These are phyloP conservation scores for Geotrichum bryndzae DNA, from an alignment of 1,139 yeast species.

Conservation along the genomic window DNA sequence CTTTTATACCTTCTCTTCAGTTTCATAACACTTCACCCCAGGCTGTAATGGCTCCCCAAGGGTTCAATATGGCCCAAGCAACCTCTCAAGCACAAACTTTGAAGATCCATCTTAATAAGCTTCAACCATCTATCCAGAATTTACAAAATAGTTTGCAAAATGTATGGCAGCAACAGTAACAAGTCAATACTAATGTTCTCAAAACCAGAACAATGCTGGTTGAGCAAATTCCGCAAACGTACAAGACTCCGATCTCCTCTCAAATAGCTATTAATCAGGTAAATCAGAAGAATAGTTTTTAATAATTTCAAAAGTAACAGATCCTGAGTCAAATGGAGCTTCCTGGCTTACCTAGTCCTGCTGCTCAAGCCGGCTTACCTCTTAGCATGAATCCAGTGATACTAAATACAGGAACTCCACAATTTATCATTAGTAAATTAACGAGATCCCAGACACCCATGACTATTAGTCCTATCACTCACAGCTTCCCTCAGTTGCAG, in stretches of 20 bases:
- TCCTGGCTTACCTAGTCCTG: neutral
- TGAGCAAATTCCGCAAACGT: neutral
- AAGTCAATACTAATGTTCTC: neutral
- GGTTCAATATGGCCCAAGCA: neutral
- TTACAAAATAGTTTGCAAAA: neutral
- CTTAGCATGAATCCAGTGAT: neutral
- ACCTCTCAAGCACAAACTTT: neutral
- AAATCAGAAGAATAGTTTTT: neutral
- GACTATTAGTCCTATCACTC: neutral
- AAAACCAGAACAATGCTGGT: neutral
- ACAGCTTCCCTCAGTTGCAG: neutral
- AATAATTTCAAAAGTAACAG: constrained; percentile 4
- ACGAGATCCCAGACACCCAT: neutral
- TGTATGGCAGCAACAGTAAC: neutral
- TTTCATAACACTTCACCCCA: neutral
- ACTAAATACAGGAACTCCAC: neutral
- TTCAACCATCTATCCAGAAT: neutral
- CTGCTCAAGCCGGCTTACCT: constrained; percentile 15
- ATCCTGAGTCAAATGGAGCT: neutral
- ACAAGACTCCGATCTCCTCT: neutral
- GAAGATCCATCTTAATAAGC: neutral
- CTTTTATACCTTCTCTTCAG: neutral
- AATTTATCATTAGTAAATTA: neutral
- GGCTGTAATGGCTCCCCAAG: neutral
- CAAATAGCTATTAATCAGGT: neutral